Base-by-base conservation (phyloP, 2,329 filamentous ascomycete species). In the Metarhizium album region DNA sequence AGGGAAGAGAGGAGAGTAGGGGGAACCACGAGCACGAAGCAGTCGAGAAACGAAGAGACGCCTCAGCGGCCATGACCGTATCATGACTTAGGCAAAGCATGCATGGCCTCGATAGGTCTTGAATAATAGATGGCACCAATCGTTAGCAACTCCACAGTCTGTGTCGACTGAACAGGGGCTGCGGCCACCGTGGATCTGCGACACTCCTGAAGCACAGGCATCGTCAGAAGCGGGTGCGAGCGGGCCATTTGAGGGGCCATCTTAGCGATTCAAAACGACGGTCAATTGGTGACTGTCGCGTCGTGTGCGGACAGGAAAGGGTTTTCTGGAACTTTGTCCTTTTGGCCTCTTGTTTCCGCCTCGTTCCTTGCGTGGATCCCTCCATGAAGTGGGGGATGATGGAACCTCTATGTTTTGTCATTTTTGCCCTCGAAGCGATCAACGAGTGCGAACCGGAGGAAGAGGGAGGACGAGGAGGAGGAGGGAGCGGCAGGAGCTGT, bases 191-290 rank as follows among this genome's bases (percentile, higher is more conserved):
- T 68, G 66, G 46, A 68, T 59, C 66, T 74, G 71, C 64, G 68
- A 74, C 72, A 72, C 60, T 66, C 66, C 63, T 74, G 72, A 74
- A 61, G 72, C 72, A 74, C 43, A 48, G 35, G 43, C 37, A 52
- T 54, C 47, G 53, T 53, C 53, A 52, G 51, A 52, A 46, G 37
- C 45, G 31, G 42, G 42, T 18, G 37, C 40, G 47, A 48, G 51
- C 46, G 48, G 51, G 43, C 46, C 49, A 20, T 31, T 14, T n/a
- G 40, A 33, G 13, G 40, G 40, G 14, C 45, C 45, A 46, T 31
- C 24, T 23, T 24, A 22, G 40, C 40, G 22, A 43, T 24, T 43
- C 11, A 24, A 43, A 43, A 37, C 46, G 46, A 42, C 14, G 14
- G 42, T 42, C 20, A 6, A 43, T 35, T 8, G 11, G 16, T 35